Evolutionary conservation across 2,329 filamentous ascomycete species (phyloP).

Genomic region (Monosporascus sp.): DNA sequence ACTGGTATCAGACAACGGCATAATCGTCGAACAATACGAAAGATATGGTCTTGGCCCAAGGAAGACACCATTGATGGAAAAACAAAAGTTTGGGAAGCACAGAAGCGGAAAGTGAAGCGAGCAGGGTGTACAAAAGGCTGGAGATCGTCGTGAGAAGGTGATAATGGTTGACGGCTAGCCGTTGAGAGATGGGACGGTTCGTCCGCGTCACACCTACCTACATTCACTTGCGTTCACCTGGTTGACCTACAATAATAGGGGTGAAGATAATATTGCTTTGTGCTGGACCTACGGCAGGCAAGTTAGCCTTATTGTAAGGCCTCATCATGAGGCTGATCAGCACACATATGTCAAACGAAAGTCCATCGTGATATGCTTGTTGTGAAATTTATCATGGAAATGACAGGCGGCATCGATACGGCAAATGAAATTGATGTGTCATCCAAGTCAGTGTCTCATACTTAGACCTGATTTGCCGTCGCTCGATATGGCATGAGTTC

Average conservation of each 20-base stretch:
- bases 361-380: no score
- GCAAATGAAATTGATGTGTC: neutral
- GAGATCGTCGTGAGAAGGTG: neutral
- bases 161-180: neutral
- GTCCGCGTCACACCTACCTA: neutral
- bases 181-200: neutral
- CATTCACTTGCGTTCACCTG: no score
- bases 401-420: neutral
- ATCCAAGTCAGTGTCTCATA: neutral
- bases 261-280: neutral
- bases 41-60: neutral
- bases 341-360: neutral
- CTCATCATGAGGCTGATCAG: no score
- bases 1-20: no score
- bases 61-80: neutral
- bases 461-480: neutral
- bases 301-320: no score
- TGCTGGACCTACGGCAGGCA: no score
- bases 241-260: neutral
- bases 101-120: neutral
- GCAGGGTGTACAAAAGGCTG: neutral
- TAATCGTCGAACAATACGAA: neutral
- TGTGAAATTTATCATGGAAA: neutral
- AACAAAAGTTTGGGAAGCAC: neutral
- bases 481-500: neutral